A percentile compares a stretch with the other conserved stretches of the same genome.
These are phyloP conservation scores for Suhomyces emberorum DNA, from an alignment of 805 yeast genomes.

Conservation along the genomic window DNA sequence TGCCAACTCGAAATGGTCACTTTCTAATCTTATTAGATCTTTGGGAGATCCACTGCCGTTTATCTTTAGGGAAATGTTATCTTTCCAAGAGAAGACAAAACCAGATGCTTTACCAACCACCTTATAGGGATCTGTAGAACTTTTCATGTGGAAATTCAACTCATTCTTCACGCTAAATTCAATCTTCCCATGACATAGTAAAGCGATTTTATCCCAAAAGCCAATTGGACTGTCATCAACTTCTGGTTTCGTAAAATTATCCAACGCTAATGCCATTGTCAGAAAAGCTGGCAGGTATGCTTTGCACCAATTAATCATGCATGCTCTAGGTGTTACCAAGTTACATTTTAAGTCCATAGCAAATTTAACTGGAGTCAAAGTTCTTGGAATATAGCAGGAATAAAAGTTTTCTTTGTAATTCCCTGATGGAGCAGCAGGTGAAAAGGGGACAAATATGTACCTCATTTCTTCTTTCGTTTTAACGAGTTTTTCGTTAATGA, in stretches of 20 bases:
- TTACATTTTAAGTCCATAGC: conserved; percentile 47
- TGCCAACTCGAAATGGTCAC: conserved; percentile 55
- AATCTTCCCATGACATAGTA: conserved; percentile 52
- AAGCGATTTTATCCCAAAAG: conserved; percentile 54
- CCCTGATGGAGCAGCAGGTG: conserved; percentile 45
- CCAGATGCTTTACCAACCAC: conserved; percentile 59
- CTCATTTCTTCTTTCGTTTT: conserved; percentile 43
- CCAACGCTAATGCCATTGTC: conserved; percentile 43
- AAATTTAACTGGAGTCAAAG: conserved; percentile 60
- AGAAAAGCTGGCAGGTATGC: conserved; percentile 58
- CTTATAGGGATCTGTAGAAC: conserved; percentile 57
- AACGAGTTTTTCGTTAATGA: conserved; percentile 55
- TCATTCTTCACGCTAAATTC: conserved; percentile 48
- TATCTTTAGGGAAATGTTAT: conserved; percentile 47
- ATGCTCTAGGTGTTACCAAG: conserved; percentile 45
- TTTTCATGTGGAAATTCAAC: conserved; percentile 60
- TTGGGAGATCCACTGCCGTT: conserved; percentile 49
- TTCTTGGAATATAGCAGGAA: conserved; percentile 56
- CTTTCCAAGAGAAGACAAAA: conserved; percentile 61
- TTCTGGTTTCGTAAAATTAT: conserved; percentile 44
- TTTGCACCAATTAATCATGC: conserved; percentile 62
- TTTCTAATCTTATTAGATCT: conserved; percentile 51
- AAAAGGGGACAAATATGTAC: conserved; percentile 54
- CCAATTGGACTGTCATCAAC: conserved; percentile 45
- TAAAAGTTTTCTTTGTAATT: conserved; percentile 46